phyloP scores from a whole-genome alignment of 257 asterid genomes.

The Cruciata laevipes region DNA sequence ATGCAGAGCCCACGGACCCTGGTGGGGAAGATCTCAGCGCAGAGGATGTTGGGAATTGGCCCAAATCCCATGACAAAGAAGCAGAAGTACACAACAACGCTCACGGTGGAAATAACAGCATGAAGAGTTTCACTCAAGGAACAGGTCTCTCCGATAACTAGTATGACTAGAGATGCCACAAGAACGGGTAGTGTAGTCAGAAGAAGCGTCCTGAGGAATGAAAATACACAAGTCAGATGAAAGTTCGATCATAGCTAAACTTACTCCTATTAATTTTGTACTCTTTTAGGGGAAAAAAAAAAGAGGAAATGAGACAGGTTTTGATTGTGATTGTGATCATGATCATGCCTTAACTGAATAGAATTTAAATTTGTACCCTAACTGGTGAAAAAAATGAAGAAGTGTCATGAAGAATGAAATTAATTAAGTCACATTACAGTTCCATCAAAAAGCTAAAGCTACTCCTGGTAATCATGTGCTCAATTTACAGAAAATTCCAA shows the following conservation, averaged over 20 bases:
- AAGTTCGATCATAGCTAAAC: not conserved
- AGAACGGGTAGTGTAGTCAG: slow-evolving; percentile 74
- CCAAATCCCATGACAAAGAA: slow-evolving; percentile 90
- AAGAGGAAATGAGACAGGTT: too few species aligned
- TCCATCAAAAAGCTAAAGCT: not conserved
- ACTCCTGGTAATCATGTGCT: not conserved
- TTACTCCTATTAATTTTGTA: not conserved
- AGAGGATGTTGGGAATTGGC: slow-evolving; percentile 93
- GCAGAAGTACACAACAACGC: slow-evolving; percentile 86
- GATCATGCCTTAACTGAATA: too few species aligned
- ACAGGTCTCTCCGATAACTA: slow-evolving; percentile 63
- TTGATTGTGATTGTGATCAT: too few species aligned
- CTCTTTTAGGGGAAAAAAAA: not conserved
- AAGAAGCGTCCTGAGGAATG: slow-evolving; percentile 60
- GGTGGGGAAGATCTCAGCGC: slow-evolving; percentile 93
- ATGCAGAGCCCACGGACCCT: slow-evolving; percentile 93
- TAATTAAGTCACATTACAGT: not conserved
- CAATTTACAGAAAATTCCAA: not conserved
- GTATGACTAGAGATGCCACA: slow-evolving; percentile 43
- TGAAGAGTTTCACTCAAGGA: slow-evolving; percentile 44
- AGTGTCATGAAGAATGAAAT: too few species aligned
- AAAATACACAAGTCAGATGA: not conserved
- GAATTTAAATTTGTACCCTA: too few species aligned
- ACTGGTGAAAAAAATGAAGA: too few species aligned
- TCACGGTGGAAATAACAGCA: slow-evolving; percentile 66